Evolutionary conservation across 2,329 filamentous ascomycete genomes (phyloP), one percentile per base, ranked within the genome.

Genomic region (Grosmannia clavigera): DNA sequence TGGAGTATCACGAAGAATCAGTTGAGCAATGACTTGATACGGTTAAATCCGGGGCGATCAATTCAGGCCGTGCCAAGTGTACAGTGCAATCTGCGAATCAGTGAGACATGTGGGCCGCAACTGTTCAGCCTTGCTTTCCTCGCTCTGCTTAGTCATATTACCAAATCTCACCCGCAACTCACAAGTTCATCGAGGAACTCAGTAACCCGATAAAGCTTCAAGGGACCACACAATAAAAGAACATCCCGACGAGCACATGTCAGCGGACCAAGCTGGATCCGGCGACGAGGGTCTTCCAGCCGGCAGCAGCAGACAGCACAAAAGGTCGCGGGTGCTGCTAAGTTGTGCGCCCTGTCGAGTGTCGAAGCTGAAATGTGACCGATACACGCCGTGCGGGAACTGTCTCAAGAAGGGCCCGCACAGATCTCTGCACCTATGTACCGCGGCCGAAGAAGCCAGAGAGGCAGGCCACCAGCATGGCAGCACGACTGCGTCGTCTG

Each of bases 311-410:
- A 35, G n/a, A 16, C 55, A 27, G 16, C 35, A 55, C 2, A 81
- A 80, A 67, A 75, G 79, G 31, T 73, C 72, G 25, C 74, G 79
- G 40, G 70, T 81, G 27, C 71, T 81, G 3, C 75, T 82, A 27
- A 81, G 78, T 3, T 82, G 80, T 63, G 76, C 70, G 9, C 74
- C 78, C 2, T 82, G 80, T 64, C 78, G 80, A 57, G 61, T 65
- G 59, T 81, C 78, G 48, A 82, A 82, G 70, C 75, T 81, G 33
- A 82, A 81, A 64, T 83, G 80, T 68, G 79, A 83, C 66, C 77
- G 81, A 57, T 68, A 69, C 6, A 67, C 74, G 52, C 80, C 80
- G 56, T 83, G 80, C 68, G 67, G 71, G 12, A 78, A 81, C 68
- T 83, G 80, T 65, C 65, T 73, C 46, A 80, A 78, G 64, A 81